Evolutionary conservation across 495 filamentous ascomycete genomes (phyloP).

Genomic region (Penicillium steckii): DNA sequence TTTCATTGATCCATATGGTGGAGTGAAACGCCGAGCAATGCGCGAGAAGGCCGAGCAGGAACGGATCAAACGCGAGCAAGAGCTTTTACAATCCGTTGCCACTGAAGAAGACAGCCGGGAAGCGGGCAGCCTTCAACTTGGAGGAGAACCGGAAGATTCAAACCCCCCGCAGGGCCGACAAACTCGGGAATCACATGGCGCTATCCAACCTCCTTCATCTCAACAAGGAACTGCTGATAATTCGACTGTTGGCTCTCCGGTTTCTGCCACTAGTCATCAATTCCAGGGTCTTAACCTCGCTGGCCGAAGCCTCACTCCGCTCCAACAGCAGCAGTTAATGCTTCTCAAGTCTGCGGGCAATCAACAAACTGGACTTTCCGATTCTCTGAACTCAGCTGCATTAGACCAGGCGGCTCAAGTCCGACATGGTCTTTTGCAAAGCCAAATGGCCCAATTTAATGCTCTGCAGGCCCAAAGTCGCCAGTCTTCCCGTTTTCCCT

Average conservation of each 20-base stretch:
- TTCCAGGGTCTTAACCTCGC: constrained; percentile 57
- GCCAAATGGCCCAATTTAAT: constrained; percentile 48
- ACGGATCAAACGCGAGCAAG: constrained; percentile 60
- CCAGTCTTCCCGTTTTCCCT: constrained; percentile 85
- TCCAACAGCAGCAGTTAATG: constrained; percentile 72
- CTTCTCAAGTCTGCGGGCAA: constrained; percentile 60
- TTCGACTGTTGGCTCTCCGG: constrained; percentile 44
- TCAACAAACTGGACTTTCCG: constrained; percentile 53
- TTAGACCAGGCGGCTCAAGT: constrained; percentile 42
- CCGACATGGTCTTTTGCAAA: constrained; percentile 59
- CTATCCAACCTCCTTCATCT: constrained; percentile 67
- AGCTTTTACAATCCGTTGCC: constrained; percentile 46
- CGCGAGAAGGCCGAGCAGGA: constrained; percentile 65
- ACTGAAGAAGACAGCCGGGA: constrained; percentile 61
- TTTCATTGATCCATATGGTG: constrained; percentile 76
- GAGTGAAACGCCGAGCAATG: constrained; percentile 70
- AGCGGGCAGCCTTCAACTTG: constrained; percentile 83
- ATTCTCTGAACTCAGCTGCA: constrained; percentile 44
- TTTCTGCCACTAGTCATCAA: constrained; percentile 50
- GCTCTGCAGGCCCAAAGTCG: constrained; percentile 72
- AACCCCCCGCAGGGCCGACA: constrained; percentile 50
- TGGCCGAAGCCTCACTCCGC: constrained; percentile 72
- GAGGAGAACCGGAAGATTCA: constrained; percentile 82
- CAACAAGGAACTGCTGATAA: constrained; percentile 57
- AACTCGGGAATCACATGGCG: constrained; percentile 50